These are phyloP conservation scores for Hydnomerulius pinastri DNA, from an alignment of 768 basidiomycete genomes.

Conservation along the genomic window DNA sequence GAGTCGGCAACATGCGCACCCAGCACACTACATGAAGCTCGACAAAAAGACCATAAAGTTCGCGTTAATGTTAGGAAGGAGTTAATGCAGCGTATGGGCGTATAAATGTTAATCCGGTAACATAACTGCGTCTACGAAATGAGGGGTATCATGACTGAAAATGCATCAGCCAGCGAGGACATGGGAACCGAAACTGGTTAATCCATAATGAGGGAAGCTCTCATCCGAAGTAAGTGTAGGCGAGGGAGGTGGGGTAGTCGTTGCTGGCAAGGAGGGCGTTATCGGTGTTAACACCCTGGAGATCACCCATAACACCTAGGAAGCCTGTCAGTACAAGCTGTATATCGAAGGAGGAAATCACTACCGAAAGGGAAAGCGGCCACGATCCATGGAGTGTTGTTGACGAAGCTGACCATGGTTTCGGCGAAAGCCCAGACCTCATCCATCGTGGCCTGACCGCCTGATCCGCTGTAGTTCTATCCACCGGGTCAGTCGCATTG, in stretches of 20 bases:
- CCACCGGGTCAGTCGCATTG: conserved; percentile 1
- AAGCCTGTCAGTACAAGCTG: conserved; percentile 11
- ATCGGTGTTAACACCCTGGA: conserved; percentile 51
- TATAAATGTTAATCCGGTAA: neutral
- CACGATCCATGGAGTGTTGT: conserved; percentile 35
- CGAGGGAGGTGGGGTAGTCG: conserved; percentile 55
- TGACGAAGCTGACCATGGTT: conserved; percentile 42
- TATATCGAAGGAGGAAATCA: conserved; percentile 7
- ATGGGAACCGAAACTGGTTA: neutral
- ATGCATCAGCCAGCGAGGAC: conserved; percentile 5
- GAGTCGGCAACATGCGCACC: conserved; percentile 19
- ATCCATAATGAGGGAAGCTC: too few species aligned
- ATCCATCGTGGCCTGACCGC: conserved; percentile 35
- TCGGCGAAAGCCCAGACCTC: conserved; percentile 50
- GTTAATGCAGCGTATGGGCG: neutral
- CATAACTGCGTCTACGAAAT: conserved; percentile 13
- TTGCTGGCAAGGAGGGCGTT: conserved; percentile 51
- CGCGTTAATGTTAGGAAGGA: too few species aligned
- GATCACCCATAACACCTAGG: conserved; percentile 52
- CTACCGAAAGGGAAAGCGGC: conserved; percentile 63
- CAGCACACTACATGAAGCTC: conserved; percentile 21
- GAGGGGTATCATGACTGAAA: conserved; percentile 17
- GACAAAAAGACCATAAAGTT: conserved; percentile 6
- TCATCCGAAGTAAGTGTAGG: conserved; percentile 44
- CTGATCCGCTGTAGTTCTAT: conserved; percentile 54